Evolutionary conservation across 257 asterid species (phyloP), one percentile per base, ranked within the genome.

Genomic region (Capsicum pubescens): DNA sequence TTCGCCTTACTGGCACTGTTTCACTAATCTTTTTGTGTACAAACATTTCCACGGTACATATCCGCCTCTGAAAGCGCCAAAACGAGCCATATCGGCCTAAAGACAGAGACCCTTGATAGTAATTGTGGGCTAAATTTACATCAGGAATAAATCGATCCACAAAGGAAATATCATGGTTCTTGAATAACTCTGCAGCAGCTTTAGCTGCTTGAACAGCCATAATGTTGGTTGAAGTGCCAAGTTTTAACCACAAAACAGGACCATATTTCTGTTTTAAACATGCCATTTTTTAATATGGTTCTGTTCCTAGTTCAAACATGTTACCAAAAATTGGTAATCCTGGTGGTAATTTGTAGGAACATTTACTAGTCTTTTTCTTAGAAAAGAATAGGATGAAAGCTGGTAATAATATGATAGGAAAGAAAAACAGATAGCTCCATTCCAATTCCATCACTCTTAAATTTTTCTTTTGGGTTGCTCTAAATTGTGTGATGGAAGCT

Each of bases 31-130:
- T 79, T 80, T 56, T 84, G 50, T 86, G 89, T 1, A 85, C 88
- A 17, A 90, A 55, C 93, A 93, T 90, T 61, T 91, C 96, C 0
- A 84, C 89, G 1, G 93, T 92, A 91, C 91, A 89, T 16, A 93
- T 86, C 2, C 93, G 86, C 86, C 90, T 89, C 87, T 89, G 87
- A 81, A 81, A 81, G 5, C 96, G 90, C 96, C 94, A 92, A 79
- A 91, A 88, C 3, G 91, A 12, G 10, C 94, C 95, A 68, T 90
- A 90, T 15, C 91, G 93, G 61, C 94, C 78, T 6, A 93, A 82
- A 0, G 95, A 89, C 7, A 91, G 2, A 0, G 95, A 89, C 42
- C 91, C 92, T 87, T 83, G 56, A 86, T 89, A 9, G 74, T 88
- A 93, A 54, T 58, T 87, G 19, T 86, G 88, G 0, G 89, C 85